phyloP scores from a whole-genome alignment of 805 yeast species.

The Sugiyamaella qingdaonensis region DNA sequence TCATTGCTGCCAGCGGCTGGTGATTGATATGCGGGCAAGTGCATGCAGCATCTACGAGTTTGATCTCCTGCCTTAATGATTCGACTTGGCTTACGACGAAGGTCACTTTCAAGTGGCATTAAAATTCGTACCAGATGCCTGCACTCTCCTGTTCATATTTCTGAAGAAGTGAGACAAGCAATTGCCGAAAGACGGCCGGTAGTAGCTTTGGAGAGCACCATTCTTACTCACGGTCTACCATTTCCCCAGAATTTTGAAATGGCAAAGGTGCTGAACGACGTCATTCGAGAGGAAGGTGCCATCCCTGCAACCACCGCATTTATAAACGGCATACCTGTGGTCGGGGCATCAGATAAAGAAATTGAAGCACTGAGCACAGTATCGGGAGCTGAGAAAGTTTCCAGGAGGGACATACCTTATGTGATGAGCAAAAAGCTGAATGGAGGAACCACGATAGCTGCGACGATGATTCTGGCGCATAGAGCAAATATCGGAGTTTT shows the following conservation, averaged over 20 bases:
- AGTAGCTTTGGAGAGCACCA: constrained; percentile 82
- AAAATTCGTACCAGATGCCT: no score
- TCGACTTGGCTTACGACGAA: no score
- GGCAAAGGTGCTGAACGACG: constrained; percentile 64
- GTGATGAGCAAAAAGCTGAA: constrained; percentile 57
- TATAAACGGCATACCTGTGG: constrained; percentile 62
- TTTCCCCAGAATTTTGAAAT: constrained; percentile 68
- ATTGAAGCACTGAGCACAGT: constrained; percentile 47
- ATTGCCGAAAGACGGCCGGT: constrained; percentile 55
- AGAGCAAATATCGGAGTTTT: constrained; percentile 76
- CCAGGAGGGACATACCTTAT: constrained; percentile 74
- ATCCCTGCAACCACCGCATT: constrained; percentile 86
- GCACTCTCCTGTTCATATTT: constrained; percentile 6
- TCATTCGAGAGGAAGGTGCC: constrained; percentile 59
- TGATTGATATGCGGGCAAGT: no score
- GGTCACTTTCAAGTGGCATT: no score
- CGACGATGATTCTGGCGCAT: constrained; percentile 78
- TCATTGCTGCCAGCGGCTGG: no score
- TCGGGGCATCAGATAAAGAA: constrained; percentile 54
- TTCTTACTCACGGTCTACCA: constrained; percentile 86
- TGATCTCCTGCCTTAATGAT: no score
- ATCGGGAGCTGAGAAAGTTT: constrained; percentile 50
- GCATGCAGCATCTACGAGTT: no score
- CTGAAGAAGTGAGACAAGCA: constrained; percentile 59
- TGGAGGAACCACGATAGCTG: constrained; percentile 90